A percentile compares a stretch with the other conserved stretches of the same genome.
These are phyloP conservation scores for Aquilaria malaccensis DNA, from an alignment of 345 rosid species.

Conservation along the genomic window DNA sequence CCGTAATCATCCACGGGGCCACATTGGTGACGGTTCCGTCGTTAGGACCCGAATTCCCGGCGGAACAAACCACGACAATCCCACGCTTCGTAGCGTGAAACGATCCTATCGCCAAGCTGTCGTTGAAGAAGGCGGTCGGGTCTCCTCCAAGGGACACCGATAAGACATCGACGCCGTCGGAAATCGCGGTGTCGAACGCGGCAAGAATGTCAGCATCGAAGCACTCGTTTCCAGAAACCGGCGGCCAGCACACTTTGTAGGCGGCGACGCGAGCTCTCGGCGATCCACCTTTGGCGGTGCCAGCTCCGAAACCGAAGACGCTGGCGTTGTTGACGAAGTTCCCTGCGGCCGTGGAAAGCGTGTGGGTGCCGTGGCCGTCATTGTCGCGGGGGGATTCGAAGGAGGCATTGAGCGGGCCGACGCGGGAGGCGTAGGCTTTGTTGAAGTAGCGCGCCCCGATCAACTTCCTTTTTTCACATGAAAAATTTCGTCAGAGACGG, in stretches of 20 bases:
- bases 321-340: conserved; percentile 44
- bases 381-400: conserved; percentile 60
- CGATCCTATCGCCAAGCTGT: conserved; percentile 63
- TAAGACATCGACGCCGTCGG: conserved; percentile 70
- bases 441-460: conserved; percentile 60
- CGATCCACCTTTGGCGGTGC: conserved; percentile 82
- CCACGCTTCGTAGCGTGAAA: conserved; percentile 69
- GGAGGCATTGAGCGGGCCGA: conserved; percentile 38
- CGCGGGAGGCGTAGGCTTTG: conserved; percentile 38
- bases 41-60: conserved; percentile 77
- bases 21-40: conserved; percentile 55
- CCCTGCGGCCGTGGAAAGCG: conserved; percentile 82
- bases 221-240: conserved; percentile 36
- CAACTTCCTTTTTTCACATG: conserved; percentile 45
- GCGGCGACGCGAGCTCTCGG: conserved; percentile 80
- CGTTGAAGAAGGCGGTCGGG: conserved; percentile 36
- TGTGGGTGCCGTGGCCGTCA: conserved; percentile 86
- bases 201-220: conserved; percentile 68
- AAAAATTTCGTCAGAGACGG: neutral
- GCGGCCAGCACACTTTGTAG: conserved; percentile 82
- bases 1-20: conserved; percentile 89
- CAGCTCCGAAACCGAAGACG: conserved; percentile 47
- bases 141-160: conserved; percentile 65
- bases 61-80: conserved; percentile 59
- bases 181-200: conserved; percentile 65